phyloP scores from a whole-genome alignment of 345 rosid genomes.

The Triadica sebifera region DNA sequence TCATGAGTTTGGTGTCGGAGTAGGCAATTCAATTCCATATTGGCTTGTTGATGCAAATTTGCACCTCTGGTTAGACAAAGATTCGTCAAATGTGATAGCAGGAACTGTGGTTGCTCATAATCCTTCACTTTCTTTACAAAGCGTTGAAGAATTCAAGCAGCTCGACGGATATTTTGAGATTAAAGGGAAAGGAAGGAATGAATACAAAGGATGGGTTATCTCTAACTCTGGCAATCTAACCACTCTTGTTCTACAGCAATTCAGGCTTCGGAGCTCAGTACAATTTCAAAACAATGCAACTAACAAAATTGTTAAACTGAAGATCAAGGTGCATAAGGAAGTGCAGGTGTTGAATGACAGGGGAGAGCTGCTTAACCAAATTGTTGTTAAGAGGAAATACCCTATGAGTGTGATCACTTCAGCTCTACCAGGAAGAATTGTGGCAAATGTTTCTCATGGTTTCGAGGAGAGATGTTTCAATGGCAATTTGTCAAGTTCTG shows the following conservation, averaged over 20 bases:
- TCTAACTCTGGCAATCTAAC: slow-evolving; percentile 21
- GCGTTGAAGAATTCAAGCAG: neutral
- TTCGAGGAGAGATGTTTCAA: neutral
- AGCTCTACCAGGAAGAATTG: neutral
- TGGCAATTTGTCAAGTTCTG: neutral
- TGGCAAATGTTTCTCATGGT: neutral
- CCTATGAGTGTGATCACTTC: neutral
- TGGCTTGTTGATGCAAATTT: slow-evolving; percentile 30
- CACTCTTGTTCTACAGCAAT: slow-evolving; percentile 3
- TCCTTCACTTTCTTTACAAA: slow-evolving; percentile 4
- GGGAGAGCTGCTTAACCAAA: slow-evolving; percentile 5
- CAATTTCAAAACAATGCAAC: neutral
- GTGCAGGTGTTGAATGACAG: slow-evolving; percentile 13
- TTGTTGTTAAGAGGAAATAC: slow-evolving; percentile 7
- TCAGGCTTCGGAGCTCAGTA: slow-evolving; percentile 12
- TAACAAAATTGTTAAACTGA: slow-evolving; percentile 5
- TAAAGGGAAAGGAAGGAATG: slow-evolving; percentile 15
- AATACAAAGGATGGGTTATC: slow-evolving; percentile 15
- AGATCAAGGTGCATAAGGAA: slow-evolving; percentile 15
- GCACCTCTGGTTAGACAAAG: slow-evolving; percentile 26
- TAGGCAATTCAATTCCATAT: slow-evolving; percentile 9
- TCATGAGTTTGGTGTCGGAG: slow-evolving; percentile 21
- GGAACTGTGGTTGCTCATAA: slow-evolving; percentile 7
- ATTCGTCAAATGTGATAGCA: slow-evolving; percentile 4
- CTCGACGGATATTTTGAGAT: slow-evolving; percentile 6